phyloP scores from a whole-genome alignment of 2,329 filamentous ascomycete species.

The Claviceps maximensis region DNA sequence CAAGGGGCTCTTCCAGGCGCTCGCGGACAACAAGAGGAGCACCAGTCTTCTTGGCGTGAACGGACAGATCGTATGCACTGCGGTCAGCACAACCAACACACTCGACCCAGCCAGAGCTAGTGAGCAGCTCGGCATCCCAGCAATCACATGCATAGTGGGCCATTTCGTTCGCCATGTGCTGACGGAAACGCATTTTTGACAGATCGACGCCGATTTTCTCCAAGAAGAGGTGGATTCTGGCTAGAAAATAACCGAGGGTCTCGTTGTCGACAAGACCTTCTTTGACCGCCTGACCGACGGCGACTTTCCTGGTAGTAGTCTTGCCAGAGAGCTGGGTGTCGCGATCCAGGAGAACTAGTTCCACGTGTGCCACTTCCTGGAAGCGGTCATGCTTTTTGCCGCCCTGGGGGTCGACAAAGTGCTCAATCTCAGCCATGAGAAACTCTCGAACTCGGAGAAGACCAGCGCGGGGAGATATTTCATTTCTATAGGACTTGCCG shows the following conservation, averaged over 20 bases:
- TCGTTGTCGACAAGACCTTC: conserved; percentile 85
- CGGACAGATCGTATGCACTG: conserved; percentile 84
- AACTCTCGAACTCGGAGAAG: conserved; percentile 92
- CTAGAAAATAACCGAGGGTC: conserved; percentile 94
- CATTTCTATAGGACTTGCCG: conserved; percentile 95
- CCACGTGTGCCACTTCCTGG: conserved; percentile 67
- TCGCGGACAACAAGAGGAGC: conserved; percentile 76
- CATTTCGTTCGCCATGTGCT: conserved; percentile 75
- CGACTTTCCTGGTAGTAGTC: conserved; percentile 58
- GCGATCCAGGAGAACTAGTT: conserved; percentile 73
- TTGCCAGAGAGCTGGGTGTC: conserved; percentile 78
- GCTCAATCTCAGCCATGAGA: conserved; percentile 97
- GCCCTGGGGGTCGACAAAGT: conserved; percentile 88
- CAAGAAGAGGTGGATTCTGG: conserved; percentile 84
- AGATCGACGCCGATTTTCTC: conserved; percentile 76
- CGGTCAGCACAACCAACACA: conserved; percentile 95
- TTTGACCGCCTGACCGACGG: conserved; percentile 77
- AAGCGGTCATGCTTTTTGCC: conserved; percentile 93
- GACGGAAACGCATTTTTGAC: conserved; percentile 84
- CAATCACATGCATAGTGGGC: conserved; percentile 93
- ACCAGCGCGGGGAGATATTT: conserved; percentile 87
- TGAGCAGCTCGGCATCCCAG: conserved; percentile 92
- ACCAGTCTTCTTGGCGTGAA: conserved; percentile 88
- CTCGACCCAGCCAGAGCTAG: conserved; percentile 93
- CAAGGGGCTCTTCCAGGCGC: conserved; percentile 61